Conservation (phyloP, 108 stramenopile species). For the Bacterosira constricta region DNA sequence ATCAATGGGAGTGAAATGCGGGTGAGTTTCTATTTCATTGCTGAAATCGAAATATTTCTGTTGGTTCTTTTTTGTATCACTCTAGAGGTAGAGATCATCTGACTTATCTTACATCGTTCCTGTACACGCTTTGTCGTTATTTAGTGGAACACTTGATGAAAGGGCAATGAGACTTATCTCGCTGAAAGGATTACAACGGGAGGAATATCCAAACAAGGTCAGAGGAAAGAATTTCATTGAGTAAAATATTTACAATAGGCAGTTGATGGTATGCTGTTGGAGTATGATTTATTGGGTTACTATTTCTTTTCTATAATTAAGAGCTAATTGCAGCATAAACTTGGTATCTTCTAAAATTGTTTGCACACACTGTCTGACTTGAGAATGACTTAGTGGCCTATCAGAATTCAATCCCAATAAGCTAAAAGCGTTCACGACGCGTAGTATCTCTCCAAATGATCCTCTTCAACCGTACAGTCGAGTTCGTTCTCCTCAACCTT, state of each 20-base stretch:
- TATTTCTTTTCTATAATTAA: too few relatives aligned
- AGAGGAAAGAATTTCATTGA: conserved; percentile 72
- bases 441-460: neutral
- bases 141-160: conserved; percentile 70
- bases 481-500: neutral
- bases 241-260: too few relatives aligned
- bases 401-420: too few relatives aligned
- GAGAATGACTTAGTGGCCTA: too few relatives aligned
- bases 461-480: neutral
- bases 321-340: too few relatives aligned
- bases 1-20: conserved; percentile 91
- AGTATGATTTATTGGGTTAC: too few relatives aligned
- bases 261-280: too few relatives aligned
- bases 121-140: neutral
- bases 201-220: conserved; percentile 75
- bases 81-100: neutral
- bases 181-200: conserved; percentile 79
- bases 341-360: too few relatives aligned
- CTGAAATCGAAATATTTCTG: neutral
- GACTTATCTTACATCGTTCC: neutral
- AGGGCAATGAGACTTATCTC: conserved; percentile 88
- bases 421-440: too few relatives aligned
- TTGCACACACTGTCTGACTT: too few relatives aligned
- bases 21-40: conserved; percentile 33
- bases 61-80: neutral